phyloP scores from a whole-genome alignment of 1,284 basidiomycete species.

The Sporisorium exsertum region DNA sequence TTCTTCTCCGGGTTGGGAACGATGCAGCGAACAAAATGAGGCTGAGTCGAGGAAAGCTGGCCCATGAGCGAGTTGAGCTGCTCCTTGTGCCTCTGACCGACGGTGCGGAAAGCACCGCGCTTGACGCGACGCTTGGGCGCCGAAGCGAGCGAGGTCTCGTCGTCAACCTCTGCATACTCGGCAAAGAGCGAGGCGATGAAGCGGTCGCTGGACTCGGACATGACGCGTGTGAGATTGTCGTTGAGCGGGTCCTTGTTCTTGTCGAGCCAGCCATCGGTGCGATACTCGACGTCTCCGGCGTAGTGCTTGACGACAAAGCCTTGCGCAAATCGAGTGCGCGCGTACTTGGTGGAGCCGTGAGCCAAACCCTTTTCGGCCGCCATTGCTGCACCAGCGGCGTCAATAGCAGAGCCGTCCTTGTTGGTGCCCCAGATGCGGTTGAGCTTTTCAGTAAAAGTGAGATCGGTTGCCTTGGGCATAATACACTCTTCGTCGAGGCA shows the following conservation, averaged over 20 bases:
- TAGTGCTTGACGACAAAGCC: slow-evolving; percentile 98
- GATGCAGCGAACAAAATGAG: slow-evolving; percentile 98
- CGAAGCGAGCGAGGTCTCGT: slow-evolving; percentile 71
- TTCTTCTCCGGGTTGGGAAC: slow-evolving; percentile 94
- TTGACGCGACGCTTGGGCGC: slow-evolving; percentile 79
- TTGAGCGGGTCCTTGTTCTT: slow-evolving; percentile 99
- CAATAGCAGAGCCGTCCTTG: slow-evolving; percentile 57
- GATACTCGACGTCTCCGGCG: slow-evolving; percentile 95
- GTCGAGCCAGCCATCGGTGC: slow-evolving; percentile 95
- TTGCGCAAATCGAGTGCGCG: slow-evolving; percentile 85
- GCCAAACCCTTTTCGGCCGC: slow-evolving; percentile 68
- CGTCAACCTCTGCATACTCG: slow-evolving; percentile 78
- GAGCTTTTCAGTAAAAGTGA: slow-evolving; percentile 94
- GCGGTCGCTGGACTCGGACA: slow-evolving; percentile 84
- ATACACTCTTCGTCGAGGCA: slow-evolving; percentile 98
- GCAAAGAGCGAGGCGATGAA: slow-evolving; percentile 86
- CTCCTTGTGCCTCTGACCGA: slow-evolving; percentile 95
- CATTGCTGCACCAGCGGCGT: slow-evolving; percentile 53
- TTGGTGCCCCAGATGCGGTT: slow-evolving; percentile 62
- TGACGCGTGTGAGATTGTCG: slow-evolving; percentile 90
- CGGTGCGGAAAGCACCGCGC: slow-evolving; percentile 96
- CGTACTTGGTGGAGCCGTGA: slow-evolving; percentile 77
- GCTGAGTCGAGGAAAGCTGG: slow-evolving; percentile 92
- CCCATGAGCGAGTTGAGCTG: slow-evolving; percentile 91
- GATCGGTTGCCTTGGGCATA: slow-evolving; percentile 97